Base-by-base conservation (phyloP, 2,329 filamentous ascomycete species). In the Colletotrichum higginsianum region DNA sequence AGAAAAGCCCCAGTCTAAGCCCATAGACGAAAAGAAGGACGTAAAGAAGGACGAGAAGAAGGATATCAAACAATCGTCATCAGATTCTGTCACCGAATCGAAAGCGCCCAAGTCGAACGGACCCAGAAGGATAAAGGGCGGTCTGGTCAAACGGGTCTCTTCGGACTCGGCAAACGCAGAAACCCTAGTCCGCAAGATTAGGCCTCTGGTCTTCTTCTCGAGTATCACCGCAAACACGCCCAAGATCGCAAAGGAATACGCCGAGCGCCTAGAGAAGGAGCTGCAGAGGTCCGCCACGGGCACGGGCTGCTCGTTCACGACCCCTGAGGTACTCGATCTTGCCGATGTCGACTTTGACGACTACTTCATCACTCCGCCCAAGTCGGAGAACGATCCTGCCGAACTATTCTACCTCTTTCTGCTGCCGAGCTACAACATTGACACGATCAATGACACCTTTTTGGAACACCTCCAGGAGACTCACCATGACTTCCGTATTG, bases 401-500 rank as follows among this genome's bases (percentile, higher is more conserved):
- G 90, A 91, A 73, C 89, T 92, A 76, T 91, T 98, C 76, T 99
- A 98, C 82, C 86, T 97, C 49, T 87, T 98, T 66, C 84, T 98
- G 47, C 82, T 98, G 4, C 96, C 96, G 0, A 95, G 93, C 74
- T 98, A 98, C 85, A 97, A 98, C 78, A 98, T 98, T 77, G 96
- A 98, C 78, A 96, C 94, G 9, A 93, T 97, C 75, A 90, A 98
- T 75, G 93, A 95, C 78, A 96, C 90, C 18, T 95, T 98, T 80
- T 85, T 98, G 30, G 91, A 94, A 74, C 94, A 98, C 80, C 84
- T 99, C 7, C 88, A 93, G 79, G 96, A 99, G 80, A 98, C 95
- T 0, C 96, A 98, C 79, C 91, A 98, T 83, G 96, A 99, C 81
- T 98, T 98, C 85, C 91, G 96, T 69, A 97, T 99, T 75, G 95